phyloP scores from a whole-genome alignment of 1,284 basidiomycete genomes.

The Apiotrichum sp. region DNA sequence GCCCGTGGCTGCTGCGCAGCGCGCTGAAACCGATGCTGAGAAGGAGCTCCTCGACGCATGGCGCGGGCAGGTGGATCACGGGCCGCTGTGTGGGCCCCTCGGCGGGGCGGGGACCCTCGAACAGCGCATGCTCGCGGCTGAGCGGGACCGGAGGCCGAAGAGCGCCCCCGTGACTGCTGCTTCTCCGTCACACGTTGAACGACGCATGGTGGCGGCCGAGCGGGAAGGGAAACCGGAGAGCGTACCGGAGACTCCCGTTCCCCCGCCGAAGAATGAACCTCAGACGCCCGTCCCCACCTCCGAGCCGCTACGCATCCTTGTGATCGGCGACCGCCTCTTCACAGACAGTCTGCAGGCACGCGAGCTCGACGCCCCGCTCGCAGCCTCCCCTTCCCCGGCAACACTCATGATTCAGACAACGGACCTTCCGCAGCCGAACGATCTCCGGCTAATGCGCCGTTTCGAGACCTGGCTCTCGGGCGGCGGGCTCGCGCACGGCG shows the following conservation, averaged over 20 bases:
- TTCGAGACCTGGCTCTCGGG: conserved; percentile 35
- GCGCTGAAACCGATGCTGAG: conserved; percentile 28
- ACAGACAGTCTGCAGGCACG: conserved; percentile 85
- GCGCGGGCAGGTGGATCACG: conserved; percentile 22
- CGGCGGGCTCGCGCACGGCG: conserved; percentile 9
- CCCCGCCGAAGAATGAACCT: not conserved
- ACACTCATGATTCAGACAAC: conserved; percentile 34
- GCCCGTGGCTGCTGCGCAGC: conserved; percentile 4
- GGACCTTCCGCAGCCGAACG: conserved; percentile 33
- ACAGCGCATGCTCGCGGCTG: conserved; percentile 12
- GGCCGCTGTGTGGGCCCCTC: conserved; percentile 31
- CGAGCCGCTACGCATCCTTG: conserved; percentile 56
- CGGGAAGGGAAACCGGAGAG: not conserved
- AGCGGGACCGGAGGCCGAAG: not conserved
- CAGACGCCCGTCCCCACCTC: not conserved
- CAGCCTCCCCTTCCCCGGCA: conserved; percentile 10
- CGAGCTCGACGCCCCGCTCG: conserved; percentile 49
- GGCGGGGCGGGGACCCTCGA: conserved; percentile 4
- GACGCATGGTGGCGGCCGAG: too few relatives aligned
- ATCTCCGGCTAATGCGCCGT: conserved; percentile 38
- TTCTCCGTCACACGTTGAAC: not conserved
- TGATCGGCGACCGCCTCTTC: conserved; percentile 84
- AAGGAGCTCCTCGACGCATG: conserved; percentile 21
- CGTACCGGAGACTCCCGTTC: not conserved
- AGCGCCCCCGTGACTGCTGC: not conserved